These are phyloP conservation scores for Phytophthora niederhauseri DNA, from an alignment of 352 stramenopile genomes.

Conservation along the genomic window DNA sequence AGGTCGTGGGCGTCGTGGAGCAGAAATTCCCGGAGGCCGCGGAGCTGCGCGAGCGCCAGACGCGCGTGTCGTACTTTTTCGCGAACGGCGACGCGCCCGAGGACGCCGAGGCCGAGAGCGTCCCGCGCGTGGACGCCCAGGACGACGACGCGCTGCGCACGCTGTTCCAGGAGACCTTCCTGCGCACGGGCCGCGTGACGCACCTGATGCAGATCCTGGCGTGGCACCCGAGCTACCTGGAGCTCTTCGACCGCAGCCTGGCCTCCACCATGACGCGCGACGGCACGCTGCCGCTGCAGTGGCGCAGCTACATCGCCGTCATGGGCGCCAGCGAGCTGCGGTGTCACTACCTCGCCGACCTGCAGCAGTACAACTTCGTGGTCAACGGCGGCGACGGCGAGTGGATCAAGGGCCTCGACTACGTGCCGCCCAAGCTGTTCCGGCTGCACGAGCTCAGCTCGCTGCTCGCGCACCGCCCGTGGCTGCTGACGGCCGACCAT, in stretches of 20 bases:
- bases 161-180: slow-evolving; percentile 65
- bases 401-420: slow-evolving; percentile 88
- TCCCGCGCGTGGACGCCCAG: slow-evolving; percentile 33
- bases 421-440: slow-evolving; percentile 83
- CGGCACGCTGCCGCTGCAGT: slow-evolving; percentile 79
- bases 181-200: slow-evolving; percentile 73
- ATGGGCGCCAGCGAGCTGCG: slow-evolving; percentile 81
- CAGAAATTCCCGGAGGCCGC: slow-evolving; percentile 42
- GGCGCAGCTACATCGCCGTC: slow-evolving; percentile 85
- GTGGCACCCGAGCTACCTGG: slow-evolving; percentile 83
- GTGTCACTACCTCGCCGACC: slow-evolving; percentile 80
- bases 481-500: slow-evolving; percentile 78
- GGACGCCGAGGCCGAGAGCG: slow-evolving; percentile 31
- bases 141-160: slow-evolving; percentile 54
- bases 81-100: slow-evolving; percentile 33
- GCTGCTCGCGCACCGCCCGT: slow-evolving; percentile 84
- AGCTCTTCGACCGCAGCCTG: slow-evolving; percentile 69
- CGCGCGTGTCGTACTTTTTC: slow-evolving; percentile 78
- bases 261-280: slow-evolving; percentile 77
- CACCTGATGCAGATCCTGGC: slow-evolving; percentile 79
- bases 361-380: slow-evolving; percentile 87
- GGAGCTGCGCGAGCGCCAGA: slow-evolving; percentile 37
- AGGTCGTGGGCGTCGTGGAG: slow-evolving; percentile 55
- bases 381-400: slow-evolving; percentile 78
- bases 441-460: slow-evolving; percentile 83